phyloP scores from a whole-genome alignment of 108 stramenopile genomes.

The Cylindrotheca closterium region DNA sequence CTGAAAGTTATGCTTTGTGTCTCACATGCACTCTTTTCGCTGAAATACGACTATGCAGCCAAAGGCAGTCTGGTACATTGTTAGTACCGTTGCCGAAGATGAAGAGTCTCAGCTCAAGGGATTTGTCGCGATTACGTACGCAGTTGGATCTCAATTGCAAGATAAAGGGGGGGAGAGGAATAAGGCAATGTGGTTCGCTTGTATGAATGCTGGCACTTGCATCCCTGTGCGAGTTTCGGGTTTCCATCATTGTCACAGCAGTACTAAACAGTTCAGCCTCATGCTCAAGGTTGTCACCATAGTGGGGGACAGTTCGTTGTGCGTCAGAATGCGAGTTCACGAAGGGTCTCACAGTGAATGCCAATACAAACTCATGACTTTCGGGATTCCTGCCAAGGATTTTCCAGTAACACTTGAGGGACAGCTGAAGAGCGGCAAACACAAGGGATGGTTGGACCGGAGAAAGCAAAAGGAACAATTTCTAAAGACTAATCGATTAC shows the following conservation, averaged over 20 bases:
- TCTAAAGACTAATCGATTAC: background rate
- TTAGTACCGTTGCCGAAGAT: slow-evolving; percentile 9
- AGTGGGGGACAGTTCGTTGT: background rate
- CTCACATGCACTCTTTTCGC: background rate
- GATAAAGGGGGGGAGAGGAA: too few relatives aligned
- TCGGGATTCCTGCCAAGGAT: slow-evolving; percentile 14
- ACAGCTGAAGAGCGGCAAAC: slow-evolving; percentile 6
- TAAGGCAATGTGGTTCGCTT: too few relatives aligned
- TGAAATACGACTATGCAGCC: background rate
- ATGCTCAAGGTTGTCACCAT: background rate
- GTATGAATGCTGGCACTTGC: too few relatives aligned
- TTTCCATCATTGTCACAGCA: background rate
- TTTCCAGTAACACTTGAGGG: slow-evolving; percentile 6
- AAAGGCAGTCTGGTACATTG: slow-evolving; percentile 5
- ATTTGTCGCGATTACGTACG: slow-evolving; percentile 3
- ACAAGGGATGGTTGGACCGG: slow-evolving; percentile 8
- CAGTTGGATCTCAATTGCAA: too few relatives aligned
- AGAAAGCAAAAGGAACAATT: slow-evolving; percentile 13
- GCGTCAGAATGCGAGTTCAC: slow-evolving; percentile 1
- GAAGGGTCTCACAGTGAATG: slow-evolving; percentile 10
- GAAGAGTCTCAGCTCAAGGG: slow-evolving; percentile 12
- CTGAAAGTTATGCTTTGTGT: background rate
- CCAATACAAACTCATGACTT: slow-evolving; percentile 14
- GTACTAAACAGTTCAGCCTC: background rate
- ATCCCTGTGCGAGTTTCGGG: background rate